Evolutionary conservation across 1,139 yeast species (phyloP), one percentile per base, ranked within the genome.

Genomic region (Hyphopichia wangnamkhiaoensis): DNA sequence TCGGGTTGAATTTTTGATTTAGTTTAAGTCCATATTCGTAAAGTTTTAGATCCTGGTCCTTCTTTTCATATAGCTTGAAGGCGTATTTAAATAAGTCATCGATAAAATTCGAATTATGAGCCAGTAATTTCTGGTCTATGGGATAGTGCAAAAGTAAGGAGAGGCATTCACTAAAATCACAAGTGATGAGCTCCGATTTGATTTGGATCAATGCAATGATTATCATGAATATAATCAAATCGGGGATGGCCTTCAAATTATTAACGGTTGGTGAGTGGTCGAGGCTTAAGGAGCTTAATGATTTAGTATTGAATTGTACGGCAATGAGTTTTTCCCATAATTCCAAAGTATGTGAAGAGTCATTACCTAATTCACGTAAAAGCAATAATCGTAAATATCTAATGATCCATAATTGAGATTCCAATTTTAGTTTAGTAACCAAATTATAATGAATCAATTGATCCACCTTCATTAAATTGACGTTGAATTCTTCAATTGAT

Each of bases 381-480:
- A 83, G 64, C 1, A 83, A 44, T 31, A 84, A 59, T 37, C 90
- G 62, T 14, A 80, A 74, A 69, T 82, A 84, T 40, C 90, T 59
- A 21, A 84, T 79, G 16, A 82, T 64, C 90, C 90, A 84, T 25
- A 84, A 65, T 41, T 82, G 80, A 7, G 84, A 73, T 42, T 81
- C 85, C 4, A 81, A 58, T 40, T 67, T 70, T 41, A 80, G 64
- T 47, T 74, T 80, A 25, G 67, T 65, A 17, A 76, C 56, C 35
- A 72, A 53, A 37, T 59, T 70, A 47, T 71, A 71, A 45, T 71
- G 74, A 34, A 72, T 66, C 30, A 71, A 51, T 44, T 72, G 78
- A 48, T 72, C 78, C 2, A 71, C 68, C 52, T 73, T 77, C 63
- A 74, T 70, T 45, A 75, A 60, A 41, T 73, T 56, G 16, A 70